These are phyloP conservation scores for Debaryomyces nepalensis DNA, from an alignment of 1,139 yeast genomes.

Conservation along the genomic window DNA sequence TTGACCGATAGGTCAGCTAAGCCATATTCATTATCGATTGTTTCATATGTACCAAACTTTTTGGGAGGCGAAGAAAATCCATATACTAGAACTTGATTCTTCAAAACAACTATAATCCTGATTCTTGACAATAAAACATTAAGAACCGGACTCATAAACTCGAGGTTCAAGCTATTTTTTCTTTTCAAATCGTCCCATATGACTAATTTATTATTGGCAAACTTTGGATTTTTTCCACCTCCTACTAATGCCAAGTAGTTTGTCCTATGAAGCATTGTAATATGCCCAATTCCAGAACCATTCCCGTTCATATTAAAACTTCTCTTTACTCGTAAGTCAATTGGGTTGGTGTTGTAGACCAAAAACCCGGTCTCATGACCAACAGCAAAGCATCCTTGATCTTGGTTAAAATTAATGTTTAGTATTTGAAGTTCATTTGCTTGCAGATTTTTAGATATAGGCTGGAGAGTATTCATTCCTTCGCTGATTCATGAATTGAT, in stretches of 20 bases:
- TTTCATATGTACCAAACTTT: slow-evolving; percentile 70
- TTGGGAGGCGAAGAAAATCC: slow-evolving; percentile 83
- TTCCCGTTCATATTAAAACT: slow-evolving; percentile 37
- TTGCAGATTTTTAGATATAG: slow-evolving; percentile 25
- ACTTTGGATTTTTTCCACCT: slow-evolving; percentile 80
- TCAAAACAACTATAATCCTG: slow-evolving; percentile 72
- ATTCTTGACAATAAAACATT: slow-evolving; percentile 77
- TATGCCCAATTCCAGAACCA: slow-evolving; percentile 70
- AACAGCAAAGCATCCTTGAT: slow-evolving; percentile 86
- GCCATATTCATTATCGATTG: slow-evolving; percentile 69
- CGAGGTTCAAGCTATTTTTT: slow-evolving; percentile 73
- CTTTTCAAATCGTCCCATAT: slow-evolving; percentile 92
- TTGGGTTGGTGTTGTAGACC: slow-evolving; percentile 88
- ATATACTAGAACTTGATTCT: slow-evolving; percentile 70
- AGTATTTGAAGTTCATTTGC: slow-evolving; percentile 48
- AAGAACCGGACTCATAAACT: slow-evolving; percentile 73
- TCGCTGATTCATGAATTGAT: slow-evolving; percentile 5
- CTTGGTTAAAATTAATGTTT: slow-evolving; percentile 80
- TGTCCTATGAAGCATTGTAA: slow-evolving; percentile 85
- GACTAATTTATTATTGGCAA: slow-evolving; percentile 74
- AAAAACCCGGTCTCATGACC: slow-evolving; percentile 82
- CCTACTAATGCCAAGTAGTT: slow-evolving; percentile 89
- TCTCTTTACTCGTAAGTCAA: slow-evolving; percentile 77
- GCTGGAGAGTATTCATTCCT: slow-evolving; percentile 45
- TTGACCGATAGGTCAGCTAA: slow-evolving; percentile 64